Evolutionary conservation across 257 asterid genomes (phyloP), one percentile per base, ranked within the genome.

Genomic region (Penstemon barbatus): DNA sequence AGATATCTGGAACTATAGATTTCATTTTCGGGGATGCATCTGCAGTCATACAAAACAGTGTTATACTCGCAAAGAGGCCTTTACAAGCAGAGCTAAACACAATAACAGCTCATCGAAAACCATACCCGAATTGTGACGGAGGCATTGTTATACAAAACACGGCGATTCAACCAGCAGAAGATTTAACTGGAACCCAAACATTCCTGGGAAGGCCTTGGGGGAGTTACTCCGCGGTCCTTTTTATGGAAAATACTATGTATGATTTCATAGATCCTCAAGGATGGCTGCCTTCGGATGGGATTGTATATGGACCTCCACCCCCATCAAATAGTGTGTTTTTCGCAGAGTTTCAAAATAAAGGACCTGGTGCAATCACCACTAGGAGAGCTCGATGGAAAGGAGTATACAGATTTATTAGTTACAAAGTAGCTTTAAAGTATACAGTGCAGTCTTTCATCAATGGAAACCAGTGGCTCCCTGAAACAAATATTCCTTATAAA

Each of bases 11-110:
- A 9, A 82, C 87, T 1, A 13, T 76, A 0, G 84, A 82, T 49
- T 82, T 82, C 79, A 82, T 82, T 5, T 82, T 79, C 2, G 86
- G 86, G 6, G 41, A 58, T 6, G 80, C 82, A 3, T 56, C 84
- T 0, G 76, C 38, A 5, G 78, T 82, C 45, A 66, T 82, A 41
- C 87, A 82, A 40, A 68, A 58, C 18, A 76, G 82, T 63, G 4
- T 7, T 11, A 74, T 82, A 4, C 57, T 10, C 5, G 65, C 65
- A 2, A 73, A 79, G 15, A 79, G 57, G 61, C 84, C 87, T 10
- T 6, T 50, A 12, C 46, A 7, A 3, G 78, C 75, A 2, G 76
- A 73, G 44, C 33, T 50, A 3, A 79, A 73, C 49, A 65, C 64
- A 13, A 65, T 82, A 18, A 68, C 84, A 3, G 82, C 84, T 4